Percentiles rank a stretch among this genome's conserved stretches.
These are phyloP conservation scores for Microascus cirrosus DNA, from an alignment of 2,329 filamentous ascomycete genomes.

Conservation along the genomic window DNA sequence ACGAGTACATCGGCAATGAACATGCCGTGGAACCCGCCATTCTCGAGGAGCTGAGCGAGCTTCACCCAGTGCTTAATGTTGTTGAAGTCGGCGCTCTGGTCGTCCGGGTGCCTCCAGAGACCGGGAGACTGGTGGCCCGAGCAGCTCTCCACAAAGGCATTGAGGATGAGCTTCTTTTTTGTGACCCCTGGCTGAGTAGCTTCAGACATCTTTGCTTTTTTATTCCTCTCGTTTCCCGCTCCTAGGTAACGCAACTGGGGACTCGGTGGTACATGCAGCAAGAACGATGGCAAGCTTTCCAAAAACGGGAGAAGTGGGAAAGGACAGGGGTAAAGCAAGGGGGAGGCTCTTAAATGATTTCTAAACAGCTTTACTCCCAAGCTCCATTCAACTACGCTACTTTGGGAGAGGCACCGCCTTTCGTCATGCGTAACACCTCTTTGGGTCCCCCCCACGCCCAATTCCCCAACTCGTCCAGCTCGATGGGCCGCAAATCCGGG, in stretches of 20 bases:
- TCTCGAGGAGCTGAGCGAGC: too few species aligned
- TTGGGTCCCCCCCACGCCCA: background rate
- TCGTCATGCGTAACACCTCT: background rate
- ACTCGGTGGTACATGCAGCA: background rate
- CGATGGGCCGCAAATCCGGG: background rate
- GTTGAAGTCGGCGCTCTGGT: constrained; percentile 51
- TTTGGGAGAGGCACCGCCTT: background rate
- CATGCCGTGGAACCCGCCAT: too few species aligned
- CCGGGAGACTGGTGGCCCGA: constrained; percentile 34
- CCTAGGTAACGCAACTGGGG: background rate
- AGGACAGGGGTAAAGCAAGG: background rate
- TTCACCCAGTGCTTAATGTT: constrained; percentile 37
- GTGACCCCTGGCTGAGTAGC: background rate
- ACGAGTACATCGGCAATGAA: constrained; percentile 51
- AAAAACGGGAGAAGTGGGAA: background rate
- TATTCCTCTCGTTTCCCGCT: background rate
- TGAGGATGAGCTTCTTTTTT: constrained; percentile 28
- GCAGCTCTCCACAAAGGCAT: constrained; percentile 31
- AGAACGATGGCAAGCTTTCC: background rate
- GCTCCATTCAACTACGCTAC: background rate
- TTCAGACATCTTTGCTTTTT: background rate
- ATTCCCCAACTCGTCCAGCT: background rate
- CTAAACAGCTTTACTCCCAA: background rate
- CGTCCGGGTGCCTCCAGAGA: constrained; percentile 50
- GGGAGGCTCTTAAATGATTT: background rate